Conservation (phyloP, 805 yeast species). For the Wickerhamiella dianesei region DNA sequence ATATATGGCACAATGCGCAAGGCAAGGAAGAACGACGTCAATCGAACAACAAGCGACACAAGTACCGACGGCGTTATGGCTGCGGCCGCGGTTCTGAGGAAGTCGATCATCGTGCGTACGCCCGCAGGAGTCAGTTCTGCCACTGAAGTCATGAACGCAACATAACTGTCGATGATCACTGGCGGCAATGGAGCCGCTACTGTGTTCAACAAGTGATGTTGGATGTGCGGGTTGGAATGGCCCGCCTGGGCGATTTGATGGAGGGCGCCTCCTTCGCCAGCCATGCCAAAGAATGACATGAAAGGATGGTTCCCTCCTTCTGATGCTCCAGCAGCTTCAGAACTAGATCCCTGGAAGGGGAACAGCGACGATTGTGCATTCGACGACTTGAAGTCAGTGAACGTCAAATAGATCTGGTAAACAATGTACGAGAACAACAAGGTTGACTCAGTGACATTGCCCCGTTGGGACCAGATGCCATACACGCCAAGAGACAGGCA, state of each 20-base stretch:
- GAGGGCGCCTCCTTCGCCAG: neutral
- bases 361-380: conserved; percentile 8
- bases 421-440: conserved; percentile 81
- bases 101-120: conserved; percentile 29
- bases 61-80: conserved; percentile 72
- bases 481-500: conserved; percentile 61
- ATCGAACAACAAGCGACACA: conserved; percentile 70
- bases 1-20: conserved; percentile 83
- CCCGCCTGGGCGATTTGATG: neutral
- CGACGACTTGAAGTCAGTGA: conserved; percentile 58
- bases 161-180: conserved; percentile 26
- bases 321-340: neutral
- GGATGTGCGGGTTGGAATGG: neutral
- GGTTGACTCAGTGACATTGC: conserved; percentile 84
- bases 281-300: neutral
- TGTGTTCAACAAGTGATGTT: neutral
- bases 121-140: conserved; percentile 31
- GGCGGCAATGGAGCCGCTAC: conserved; percentile 27
- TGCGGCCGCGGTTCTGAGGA: conserved; percentile 35
- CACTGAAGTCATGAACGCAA: conserved; percentile 25
- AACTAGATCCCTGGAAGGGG: conserved; percentile 5
- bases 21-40: conserved; percentile 76
- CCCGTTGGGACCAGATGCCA: conserved; percentile 72
- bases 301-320: neutral
- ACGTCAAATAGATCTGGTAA: conserved; percentile 81